These are phyloP conservation scores for Cryphonectria nitschkei DNA, from an alignment of 2,329 filamentous ascomycete genomes.

Conservation along the genomic window DNA sequence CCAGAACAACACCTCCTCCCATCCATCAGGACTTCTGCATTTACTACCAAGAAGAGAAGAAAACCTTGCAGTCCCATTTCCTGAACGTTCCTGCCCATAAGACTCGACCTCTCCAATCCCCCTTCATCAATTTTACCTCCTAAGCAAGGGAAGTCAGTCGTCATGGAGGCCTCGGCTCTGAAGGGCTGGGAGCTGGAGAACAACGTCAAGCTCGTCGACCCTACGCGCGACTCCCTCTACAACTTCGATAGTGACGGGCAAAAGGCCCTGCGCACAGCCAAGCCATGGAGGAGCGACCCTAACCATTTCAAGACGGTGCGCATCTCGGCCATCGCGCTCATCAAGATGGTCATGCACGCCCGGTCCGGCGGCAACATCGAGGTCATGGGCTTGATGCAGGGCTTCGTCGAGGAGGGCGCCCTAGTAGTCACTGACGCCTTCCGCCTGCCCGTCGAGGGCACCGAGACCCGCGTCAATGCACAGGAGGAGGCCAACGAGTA, in stretches of 20 bases:
- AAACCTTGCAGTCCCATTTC: neutral
- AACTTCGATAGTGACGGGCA: conserved; percentile 73
- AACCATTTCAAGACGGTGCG: conserved; percentile 92
- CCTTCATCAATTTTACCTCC: neutral
- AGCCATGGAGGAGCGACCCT: conserved; percentile 78
- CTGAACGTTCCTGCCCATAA: neutral
- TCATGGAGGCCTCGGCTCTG: conserved; percentile 27
- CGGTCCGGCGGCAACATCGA: conserved; percentile 91
- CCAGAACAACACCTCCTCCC: neutral
- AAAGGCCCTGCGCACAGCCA: conserved; percentile 63
- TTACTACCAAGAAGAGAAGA: neutral
- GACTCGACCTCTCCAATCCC: neutral
- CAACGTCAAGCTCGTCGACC: conserved; percentile 80
- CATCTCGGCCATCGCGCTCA: conserved; percentile 88
- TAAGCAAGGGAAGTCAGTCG: conserved; percentile 1
- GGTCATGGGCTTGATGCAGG: conserved; percentile 98
- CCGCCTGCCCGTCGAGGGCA: conserved; percentile 91
- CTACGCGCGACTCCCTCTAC: conserved; percentile 89
- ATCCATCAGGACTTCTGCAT: neutral
- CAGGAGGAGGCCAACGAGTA: conserved; percentile 97
- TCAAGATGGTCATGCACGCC: conserved; percentile 99
- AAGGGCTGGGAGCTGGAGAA: conserved; percentile 74
- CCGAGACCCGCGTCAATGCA: conserved; percentile 97
- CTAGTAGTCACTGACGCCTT: conserved; percentile 95
- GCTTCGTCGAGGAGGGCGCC: conserved; percentile 81